These are phyloP conservation scores for Phanerodontia chrysosporium DNA, from an alignment of 768 basidiomycete genomes.

Conservation along the genomic window DNA sequence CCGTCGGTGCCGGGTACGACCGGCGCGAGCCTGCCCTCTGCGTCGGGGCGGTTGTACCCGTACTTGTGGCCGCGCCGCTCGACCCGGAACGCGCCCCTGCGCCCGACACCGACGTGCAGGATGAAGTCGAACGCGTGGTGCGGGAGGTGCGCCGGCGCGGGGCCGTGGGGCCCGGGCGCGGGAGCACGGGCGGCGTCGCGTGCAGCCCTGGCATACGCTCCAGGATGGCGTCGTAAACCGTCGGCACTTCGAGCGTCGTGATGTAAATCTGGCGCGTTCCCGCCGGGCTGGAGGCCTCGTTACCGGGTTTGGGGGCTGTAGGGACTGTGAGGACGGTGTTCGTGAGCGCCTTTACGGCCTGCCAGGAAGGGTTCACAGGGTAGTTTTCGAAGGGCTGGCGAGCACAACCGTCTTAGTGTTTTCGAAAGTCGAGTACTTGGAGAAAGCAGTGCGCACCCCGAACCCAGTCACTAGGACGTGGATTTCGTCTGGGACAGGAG, in stretches of 20 bases:
- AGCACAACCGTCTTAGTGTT: not conserved
- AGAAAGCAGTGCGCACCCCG: not conserved
- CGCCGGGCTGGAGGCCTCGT: conserved; percentile 4
- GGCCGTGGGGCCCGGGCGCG: conserved; percentile 37
- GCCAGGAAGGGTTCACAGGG: conserved; percentile 62
- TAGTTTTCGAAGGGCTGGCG: conserved; percentile 19
- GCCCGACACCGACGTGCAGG: conserved; percentile 67
- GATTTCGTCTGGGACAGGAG: not conserved
- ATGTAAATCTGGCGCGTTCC: conserved; percentile 48
- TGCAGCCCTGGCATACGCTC: conserved; percentile 54
- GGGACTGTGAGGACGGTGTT: conserved; percentile 41
- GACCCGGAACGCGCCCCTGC: conserved; percentile 58
- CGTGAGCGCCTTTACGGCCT: conserved; percentile 60
- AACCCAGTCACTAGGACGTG: not conserved
- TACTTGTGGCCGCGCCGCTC: conserved; percentile 64
- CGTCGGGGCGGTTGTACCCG: conserved; percentile 68
- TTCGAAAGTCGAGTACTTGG: not conserved
- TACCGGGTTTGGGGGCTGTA: conserved; percentile 17
- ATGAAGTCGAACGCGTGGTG: conserved; percentile 61
- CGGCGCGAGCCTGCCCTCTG: conserved; percentile 53
- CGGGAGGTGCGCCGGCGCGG: conserved; percentile 35
- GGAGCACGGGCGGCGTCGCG: conserved; percentile 48
- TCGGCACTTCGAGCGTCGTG: conserved; percentile 53
- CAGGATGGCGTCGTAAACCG: conserved; percentile 55
- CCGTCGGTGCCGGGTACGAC: not conserved